Conservation (phyloP, 73 alveolate species). For the Symbiodinium natans region DNA sequence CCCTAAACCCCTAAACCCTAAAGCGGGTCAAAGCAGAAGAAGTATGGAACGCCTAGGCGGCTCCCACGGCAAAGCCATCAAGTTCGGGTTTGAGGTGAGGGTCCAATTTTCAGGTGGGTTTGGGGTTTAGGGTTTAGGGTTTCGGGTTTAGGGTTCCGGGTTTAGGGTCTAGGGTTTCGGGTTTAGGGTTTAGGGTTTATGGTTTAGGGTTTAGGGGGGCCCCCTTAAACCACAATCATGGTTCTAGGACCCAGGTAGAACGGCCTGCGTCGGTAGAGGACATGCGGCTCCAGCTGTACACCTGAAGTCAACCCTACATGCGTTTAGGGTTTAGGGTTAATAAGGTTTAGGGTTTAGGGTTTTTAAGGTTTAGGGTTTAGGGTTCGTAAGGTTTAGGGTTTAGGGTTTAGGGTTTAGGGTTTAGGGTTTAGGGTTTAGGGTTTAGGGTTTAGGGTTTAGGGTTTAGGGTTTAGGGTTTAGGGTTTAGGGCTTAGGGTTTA, state of each 20-base stretch:
- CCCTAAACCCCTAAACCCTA: no score
- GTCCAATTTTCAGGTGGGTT: no score
- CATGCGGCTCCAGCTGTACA: conserved; percentile 53
- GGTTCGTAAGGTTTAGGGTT: no score
- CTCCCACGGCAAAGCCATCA: no score
- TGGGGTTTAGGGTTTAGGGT: neutral
- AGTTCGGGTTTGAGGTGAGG: no score
- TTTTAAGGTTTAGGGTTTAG: neutral
- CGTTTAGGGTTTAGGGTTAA: neutral
- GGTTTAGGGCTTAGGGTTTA: no score
- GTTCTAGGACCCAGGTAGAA: neutral
- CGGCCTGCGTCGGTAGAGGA: conserved; percentile 24
- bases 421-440: no score
- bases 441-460: no score
- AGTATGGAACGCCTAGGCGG: no score
- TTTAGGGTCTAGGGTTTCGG: neutral
- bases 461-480: no score
- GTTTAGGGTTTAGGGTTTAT: neutral
- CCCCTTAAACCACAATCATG: neutral
- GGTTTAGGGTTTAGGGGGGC: neutral
- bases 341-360: no score
- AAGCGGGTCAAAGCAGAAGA: no score
- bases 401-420: neutral
- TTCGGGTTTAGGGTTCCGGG: neutral
- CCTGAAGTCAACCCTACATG: conserved; percentile 7